Evolutionary conservation across 192 early-diverging fungal species (phyloP).

Genomic region (Entomortierella parvispora): DNA sequence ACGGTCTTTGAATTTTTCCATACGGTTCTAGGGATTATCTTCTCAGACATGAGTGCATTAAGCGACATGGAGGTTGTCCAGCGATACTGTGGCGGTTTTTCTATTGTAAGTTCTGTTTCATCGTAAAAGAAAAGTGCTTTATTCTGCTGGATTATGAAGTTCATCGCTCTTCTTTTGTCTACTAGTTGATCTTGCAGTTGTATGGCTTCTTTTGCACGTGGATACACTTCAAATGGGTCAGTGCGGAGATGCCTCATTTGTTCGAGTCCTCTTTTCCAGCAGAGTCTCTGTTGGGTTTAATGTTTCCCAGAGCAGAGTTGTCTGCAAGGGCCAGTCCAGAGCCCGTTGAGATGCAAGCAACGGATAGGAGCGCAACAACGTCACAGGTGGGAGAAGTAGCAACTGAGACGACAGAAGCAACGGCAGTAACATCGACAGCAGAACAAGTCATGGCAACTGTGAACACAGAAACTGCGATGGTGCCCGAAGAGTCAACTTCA

Average conservation of each 20-base stretch:
- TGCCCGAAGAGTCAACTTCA: too few relatives aligned
- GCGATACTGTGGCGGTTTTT: constrained; percentile 17
- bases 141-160: background rate
- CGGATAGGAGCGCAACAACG: too few relatives aligned
- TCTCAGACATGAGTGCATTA: constrained; percentile 21
- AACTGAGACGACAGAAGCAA: too few relatives aligned
- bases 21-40: constrained; percentile 29
- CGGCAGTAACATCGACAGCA: too few relatives aligned
- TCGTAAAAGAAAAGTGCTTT: background rate
- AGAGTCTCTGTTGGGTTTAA: constrained; percentile 17
- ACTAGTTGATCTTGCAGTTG: constrained; percentile 20
- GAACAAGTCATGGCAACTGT: too few relatives aligned
- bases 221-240: constrained; percentile 40
- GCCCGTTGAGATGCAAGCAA: too few relatives aligned
- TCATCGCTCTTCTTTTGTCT: background rate
- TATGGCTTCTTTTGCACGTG: constrained; percentile 47
- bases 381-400: too few relatives aligned
- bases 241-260: constrained; percentile 35
- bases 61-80: constrained; percentile 20
- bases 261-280: background rate
- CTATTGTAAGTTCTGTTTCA: constrained; percentile 14
- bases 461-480: too few relatives aligned
- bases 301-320: constrained; percentile 19
- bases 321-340: too few relatives aligned
- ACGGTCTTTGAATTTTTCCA: constrained; percentile 36